Conservation (phyloP, 768 basidiomycete genomes). For the Tricholomella constricta region DNA sequence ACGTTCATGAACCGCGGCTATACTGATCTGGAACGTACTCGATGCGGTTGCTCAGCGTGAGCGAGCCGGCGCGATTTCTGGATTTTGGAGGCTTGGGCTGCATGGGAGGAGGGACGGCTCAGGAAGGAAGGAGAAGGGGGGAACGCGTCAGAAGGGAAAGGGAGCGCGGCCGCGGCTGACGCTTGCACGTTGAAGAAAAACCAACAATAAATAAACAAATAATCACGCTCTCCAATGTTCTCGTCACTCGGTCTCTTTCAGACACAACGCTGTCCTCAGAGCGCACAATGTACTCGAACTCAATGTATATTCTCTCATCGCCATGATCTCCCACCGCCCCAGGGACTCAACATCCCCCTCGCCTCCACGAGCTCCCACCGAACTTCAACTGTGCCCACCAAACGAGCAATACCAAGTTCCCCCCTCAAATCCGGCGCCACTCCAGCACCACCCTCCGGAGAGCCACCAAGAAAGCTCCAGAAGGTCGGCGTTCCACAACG, state of each 20-base stretch:
- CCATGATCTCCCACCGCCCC: slow-evolving; percentile 34
- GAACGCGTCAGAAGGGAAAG: neutral
- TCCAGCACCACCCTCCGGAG: slow-evolving; percentile 27
- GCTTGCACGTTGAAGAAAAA: neutral
- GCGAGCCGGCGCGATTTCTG: slow-evolving; percentile 2
- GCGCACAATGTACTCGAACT: slow-evolving; percentile 44
- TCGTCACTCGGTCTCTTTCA: slow-evolving; percentile 60
- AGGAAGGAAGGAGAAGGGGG: neutral
- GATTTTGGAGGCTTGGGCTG: slow-evolving; percentile 3
- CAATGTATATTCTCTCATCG: slow-evolving; percentile 72
- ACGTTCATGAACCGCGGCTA: neutral
- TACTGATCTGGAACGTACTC: slow-evolving; percentile 26
- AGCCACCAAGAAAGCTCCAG: slow-evolving; percentile 69
- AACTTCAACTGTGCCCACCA: slow-evolving; percentile 43
- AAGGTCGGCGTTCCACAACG: slow-evolving; percentile 47
- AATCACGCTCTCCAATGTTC: slow-evolving; percentile 53
- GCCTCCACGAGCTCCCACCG: slow-evolving; percentile 21
- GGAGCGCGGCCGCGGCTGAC: no score
- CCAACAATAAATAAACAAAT: neutral
- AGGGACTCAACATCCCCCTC: slow-evolving; percentile 38
- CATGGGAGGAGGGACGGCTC: no score
- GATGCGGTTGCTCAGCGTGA: slow-evolving; percentile 23
- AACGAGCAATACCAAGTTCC: slow-evolving; percentile 45
- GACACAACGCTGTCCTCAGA: slow-evolving; percentile 59
- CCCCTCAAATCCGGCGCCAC: slow-evolving; percentile 25